Evolutionary conservation across 2,329 filamentous ascomycete genomes (phyloP), one percentile per base, ranked within the genome.

Genomic region (Ceratocystis colombiana): DNA sequence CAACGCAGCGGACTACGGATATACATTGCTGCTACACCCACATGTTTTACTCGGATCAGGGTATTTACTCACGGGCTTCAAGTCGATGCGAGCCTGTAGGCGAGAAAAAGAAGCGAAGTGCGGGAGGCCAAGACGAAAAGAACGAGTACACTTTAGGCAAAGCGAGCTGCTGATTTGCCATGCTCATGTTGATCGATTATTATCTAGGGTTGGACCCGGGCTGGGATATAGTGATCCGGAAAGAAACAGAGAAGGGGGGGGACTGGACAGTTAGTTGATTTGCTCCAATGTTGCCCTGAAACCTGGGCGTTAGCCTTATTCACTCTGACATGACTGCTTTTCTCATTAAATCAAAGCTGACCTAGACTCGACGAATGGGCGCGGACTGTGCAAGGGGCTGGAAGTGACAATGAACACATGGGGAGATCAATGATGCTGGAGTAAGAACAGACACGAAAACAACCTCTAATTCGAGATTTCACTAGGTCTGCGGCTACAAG

Each of bases 41-140:
- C 46, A 48, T 20, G 46, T 48, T 48, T 22, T 22, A 50, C 48
- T 50, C 48, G 48, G 48, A n/a, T 50, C 48, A 50, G n/a, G 48
- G 48, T 50, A 50, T 41, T 41, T 20, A 50, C 3, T 50, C 48
- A 22, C 48, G 20, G 48, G 17, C 48, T 50, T 20, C n/a, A 22
- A 25, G 48, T 20, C 10, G 17, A 50, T 50, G 48, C 6, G 20
- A 50, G 48, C 48, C n/a, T 50, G 48, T 50, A 50, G 22, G 48
- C 48, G 48, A 50, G 25, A 20, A 50, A 25, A 22, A 8, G 48
- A 50, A 50, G 48, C 48, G 48, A 50, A 50, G 8, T 10, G n/a
- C 46, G 20, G n/a, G 20, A 50, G 22, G n/a, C 48, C 48, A 50
- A 50, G n/a, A 22, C n/a, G 48, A 50, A 50, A 22, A 50, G 37